phyloP scores from a whole-genome alignment of 306 rosid species.

The Prinsepia uniflora region DNA sequence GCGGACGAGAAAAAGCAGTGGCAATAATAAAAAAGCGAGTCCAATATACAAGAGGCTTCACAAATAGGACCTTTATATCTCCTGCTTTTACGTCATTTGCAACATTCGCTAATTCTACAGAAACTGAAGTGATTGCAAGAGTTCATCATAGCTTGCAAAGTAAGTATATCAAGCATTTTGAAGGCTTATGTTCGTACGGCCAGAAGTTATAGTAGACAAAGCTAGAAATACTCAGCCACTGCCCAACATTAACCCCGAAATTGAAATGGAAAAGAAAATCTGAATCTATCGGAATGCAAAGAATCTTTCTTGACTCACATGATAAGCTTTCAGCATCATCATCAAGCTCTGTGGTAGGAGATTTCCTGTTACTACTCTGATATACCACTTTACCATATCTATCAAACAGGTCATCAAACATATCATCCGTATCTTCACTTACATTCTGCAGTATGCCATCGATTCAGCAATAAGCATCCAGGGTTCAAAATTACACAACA shows the following conservation, averaged over 20 bases:
- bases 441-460: conserved; percentile 53
- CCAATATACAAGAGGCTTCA: conserved; percentile 98
- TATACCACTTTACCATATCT: conserved; percentile 83
- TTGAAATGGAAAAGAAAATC: conserved; percentile 1
- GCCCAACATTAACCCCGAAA: background rate
- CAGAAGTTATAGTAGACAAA: background rate
- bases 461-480: conserved; percentile 10
- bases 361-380: conserved; percentile 55
- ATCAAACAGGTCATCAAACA: conserved; percentile 78
- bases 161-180: background rate
- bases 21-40: conserved; percentile 84
- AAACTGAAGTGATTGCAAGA: conserved; percentile 52
- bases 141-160: background rate
- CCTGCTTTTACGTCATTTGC: conserved; percentile 91
- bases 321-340: conserved; percentile 94
- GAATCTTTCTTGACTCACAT: conserved; percentile 45
- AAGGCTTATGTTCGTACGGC: conserved; percentile 14
- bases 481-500: conserved; percentile 6
- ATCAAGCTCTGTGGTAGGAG: conserved; percentile 66
- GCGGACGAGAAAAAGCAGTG: conserved; percentile 96
- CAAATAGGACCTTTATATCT: conserved; percentile 85
- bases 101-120: conserved; percentile 81
- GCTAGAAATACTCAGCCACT: background rate
- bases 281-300: background rate
- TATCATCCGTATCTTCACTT: conserved; percentile 67